Evolutionary conservation across 805 yeast genomes (phyloP).

Genomic region (Cyberlindnera nakhonratchasimensis): DNA sequence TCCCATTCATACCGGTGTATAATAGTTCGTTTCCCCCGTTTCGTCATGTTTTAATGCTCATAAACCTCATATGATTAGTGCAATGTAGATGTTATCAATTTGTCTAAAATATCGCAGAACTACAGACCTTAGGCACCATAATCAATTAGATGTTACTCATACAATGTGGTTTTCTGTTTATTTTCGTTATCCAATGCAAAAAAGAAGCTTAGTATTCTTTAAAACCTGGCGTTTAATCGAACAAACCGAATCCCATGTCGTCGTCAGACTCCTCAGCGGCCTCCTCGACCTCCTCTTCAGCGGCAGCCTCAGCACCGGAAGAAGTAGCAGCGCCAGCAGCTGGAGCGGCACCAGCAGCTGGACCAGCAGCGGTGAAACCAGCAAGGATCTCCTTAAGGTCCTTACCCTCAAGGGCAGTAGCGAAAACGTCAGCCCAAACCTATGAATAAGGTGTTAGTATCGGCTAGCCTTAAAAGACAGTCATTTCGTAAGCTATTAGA

Average conservation of each 20-base stretch:
- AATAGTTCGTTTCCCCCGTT: conserved; percentile 13
- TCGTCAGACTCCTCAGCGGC: conserved; percentile 69
- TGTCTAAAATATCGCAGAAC: too few relatives aligned
- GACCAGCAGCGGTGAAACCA: conserved; percentile 49
- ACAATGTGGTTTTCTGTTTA: conserved; percentile 5
- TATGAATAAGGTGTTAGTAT: conserved; percentile 7
- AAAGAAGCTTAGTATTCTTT: conserved; percentile 4
- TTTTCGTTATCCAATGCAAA: conserved; percentile 16
- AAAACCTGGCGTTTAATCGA: conserved; percentile 53
- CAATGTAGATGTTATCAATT: background rate
- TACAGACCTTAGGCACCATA: background rate
- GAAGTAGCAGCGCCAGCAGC: conserved; percentile 46
- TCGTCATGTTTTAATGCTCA: conserved; percentile 18
- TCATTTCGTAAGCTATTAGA: background rate
- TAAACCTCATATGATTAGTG: conserved; percentile 3
- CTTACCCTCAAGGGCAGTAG: conserved; percentile 80
- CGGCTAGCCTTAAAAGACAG: background rate
- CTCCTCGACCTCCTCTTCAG: conserved; percentile 54
- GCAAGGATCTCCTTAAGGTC: conserved; percentile 66
- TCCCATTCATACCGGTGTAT: conserved; percentile 12
- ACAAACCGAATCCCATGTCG: conserved; percentile 90
- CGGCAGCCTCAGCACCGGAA: conserved; percentile 51
- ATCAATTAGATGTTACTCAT: conserved; percentile 5
- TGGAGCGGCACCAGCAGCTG: conserved; percentile 49
- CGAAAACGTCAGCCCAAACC: conserved; percentile 80